Conservation (phyloP, 2,329 filamentous ascomycete genomes). For the Diplocarpon mali region DNA sequence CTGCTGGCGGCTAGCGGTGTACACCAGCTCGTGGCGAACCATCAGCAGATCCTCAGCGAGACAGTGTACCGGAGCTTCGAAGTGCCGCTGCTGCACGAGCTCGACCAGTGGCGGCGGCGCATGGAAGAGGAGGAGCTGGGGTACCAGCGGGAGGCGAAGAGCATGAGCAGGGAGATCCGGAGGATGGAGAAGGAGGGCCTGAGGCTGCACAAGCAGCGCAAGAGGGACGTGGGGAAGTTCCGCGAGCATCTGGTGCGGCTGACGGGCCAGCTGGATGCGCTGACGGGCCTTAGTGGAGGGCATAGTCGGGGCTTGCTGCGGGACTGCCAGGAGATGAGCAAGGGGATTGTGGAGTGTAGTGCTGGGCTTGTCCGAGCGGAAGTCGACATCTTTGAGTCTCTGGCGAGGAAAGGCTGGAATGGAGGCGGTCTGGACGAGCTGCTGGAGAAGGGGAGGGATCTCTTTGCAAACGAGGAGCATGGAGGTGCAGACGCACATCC, state of each 20-base stretch:
- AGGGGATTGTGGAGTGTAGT: conserved; percentile 50
- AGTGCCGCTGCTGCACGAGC: conserved; percentile 57
- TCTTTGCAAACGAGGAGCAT: conserved; percentile 38
- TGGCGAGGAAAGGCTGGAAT: conserved; percentile 57
- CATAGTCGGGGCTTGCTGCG: conserved; percentile 49
- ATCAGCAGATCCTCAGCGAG: conserved; percentile 59
- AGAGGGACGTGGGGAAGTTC: conserved; percentile 50
- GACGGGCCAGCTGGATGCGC: conserved; percentile 49
- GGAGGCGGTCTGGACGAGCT: conserved; percentile 57
- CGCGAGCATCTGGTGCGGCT: conserved; percentile 52
- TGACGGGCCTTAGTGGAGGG: conserved; percentile 48
- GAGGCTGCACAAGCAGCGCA: conserved; percentile 46
- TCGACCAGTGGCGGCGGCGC: conserved; percentile 52
- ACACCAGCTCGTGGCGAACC: conserved; percentile 57
- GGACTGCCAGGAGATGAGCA: conserved; percentile 55
- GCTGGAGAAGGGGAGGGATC: conserved; percentile 50
- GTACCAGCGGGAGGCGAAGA: conserved; percentile 44
- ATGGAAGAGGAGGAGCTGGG: conserved; percentile 54
- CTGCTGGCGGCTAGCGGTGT: conserved; percentile 52
- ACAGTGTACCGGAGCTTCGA: conserved; percentile 59
- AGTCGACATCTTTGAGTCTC: conserved; percentile 57
- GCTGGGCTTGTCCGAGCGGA: conserved; percentile 56
- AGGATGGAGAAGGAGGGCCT: conserved; percentile 54
- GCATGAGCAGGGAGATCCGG: conserved; percentile 48
- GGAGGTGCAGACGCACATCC: conserved; percentile 26